Conservation (phyloP, 1,284 basidiomycete genomes). For the Crepidotus sp. region DNA sequence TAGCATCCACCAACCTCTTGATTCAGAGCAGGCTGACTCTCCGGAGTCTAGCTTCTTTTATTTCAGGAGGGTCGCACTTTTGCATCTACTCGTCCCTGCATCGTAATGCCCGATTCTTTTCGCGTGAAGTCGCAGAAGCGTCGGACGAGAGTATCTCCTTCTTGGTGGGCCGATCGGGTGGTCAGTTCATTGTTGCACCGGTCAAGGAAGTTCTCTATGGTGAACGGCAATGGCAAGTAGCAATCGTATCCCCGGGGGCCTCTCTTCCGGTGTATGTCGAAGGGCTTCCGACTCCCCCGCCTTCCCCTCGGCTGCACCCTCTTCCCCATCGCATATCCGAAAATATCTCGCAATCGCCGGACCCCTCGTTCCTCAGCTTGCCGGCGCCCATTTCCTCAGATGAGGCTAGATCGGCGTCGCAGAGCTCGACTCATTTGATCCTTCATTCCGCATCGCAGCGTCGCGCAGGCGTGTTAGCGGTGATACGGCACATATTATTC, state of each 20-base stretch:
- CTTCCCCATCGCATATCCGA: conserved; percentile 7
- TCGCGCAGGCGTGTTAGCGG: conserved; percentile 1
- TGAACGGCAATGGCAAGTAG: conserved; percentile 7
- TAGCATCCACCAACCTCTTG: background rate
- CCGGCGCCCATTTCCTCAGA: conserved; percentile 4
- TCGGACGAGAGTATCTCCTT: conserved; percentile 5
- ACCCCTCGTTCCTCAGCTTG: conserved; percentile 14
- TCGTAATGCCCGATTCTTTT: conserved; percentile 2
- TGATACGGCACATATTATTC: conserved; percentile 3
- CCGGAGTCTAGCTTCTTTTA: conserved; percentile 7
- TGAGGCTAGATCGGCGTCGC: background rate
- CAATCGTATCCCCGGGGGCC: conserved; percentile 4
- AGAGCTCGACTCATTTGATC: conserved; percentile 5
- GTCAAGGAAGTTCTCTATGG: background rate
- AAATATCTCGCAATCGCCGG: conserved; percentile 3
- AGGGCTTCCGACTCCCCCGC: conserved; percentile 21
- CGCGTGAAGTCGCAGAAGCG: background rate
- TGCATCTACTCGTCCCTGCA: conserved; percentile 3
- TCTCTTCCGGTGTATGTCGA: conserved; percentile 1
- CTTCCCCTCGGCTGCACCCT: conserved; percentile 19
- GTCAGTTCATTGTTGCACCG: conserved; percentile 4
- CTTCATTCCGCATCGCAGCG: background rate
- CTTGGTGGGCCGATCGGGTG: conserved; percentile 3
- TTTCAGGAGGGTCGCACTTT: background rate
- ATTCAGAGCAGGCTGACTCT: background rate